Evolutionary conservation across 306 rosid species (phyloP).

Genomic region (Vigna radiata): DNA sequence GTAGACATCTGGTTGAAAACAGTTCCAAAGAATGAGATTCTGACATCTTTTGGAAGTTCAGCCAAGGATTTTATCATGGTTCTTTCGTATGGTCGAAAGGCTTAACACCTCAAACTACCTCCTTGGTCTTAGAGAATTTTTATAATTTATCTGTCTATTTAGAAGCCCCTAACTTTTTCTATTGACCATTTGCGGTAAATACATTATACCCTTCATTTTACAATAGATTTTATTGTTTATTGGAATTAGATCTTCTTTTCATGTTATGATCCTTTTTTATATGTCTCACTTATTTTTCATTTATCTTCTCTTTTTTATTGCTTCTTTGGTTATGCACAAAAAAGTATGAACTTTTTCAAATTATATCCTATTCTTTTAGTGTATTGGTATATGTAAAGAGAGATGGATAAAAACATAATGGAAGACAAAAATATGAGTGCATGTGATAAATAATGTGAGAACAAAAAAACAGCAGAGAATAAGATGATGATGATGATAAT

Average conservation of each 20-base stretch:
- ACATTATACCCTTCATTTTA: not conserved
- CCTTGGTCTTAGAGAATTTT: conserved; percentile 12
- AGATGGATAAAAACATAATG: not conserved
- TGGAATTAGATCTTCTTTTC: not conserved
- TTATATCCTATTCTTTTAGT: not conserved
- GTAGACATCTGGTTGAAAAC: conserved; percentile 61
- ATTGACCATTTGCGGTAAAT: conserved; percentile 10
- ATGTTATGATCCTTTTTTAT: not conserved
- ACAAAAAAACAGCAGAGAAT: not conserved
- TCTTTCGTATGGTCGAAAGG: conserved; percentile 58
- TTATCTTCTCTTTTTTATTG: not conserved
- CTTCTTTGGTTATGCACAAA: not conserved
- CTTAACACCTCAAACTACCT: conserved; percentile 10
- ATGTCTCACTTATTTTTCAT: not conserved
- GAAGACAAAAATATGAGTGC: not conserved
- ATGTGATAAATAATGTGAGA: not conserved
- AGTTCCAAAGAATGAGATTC: conserved; percentile 45
- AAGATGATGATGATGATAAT: too few relatives aligned
- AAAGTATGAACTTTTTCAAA: not conserved
- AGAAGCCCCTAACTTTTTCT: not conserved
- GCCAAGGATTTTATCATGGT: conserved; percentile 74
- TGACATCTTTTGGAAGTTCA: conserved; percentile 55
- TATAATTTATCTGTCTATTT: not conserved
- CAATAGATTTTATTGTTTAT: not conserved
- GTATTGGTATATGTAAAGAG: not conserved